phyloP scores from a whole-genome alignment of 129 eudicot genomes.

The Arctium minus region DNA sequence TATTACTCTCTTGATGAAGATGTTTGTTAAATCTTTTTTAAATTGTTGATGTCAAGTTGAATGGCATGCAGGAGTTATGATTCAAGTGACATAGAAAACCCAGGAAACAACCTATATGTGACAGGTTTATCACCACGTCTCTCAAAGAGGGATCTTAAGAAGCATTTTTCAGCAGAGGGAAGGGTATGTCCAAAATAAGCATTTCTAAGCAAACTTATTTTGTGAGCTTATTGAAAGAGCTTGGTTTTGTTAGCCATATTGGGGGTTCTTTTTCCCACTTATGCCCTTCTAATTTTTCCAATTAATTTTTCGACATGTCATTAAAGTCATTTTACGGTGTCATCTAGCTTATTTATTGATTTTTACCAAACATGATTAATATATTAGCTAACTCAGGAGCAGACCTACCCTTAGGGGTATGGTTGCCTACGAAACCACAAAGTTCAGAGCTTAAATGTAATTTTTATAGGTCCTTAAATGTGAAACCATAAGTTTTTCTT shows the following conservation, averaged over 20 bases:
- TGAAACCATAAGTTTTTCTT: too few species aligned
- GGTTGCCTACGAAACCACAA: too few species aligned
- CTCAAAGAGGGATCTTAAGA: constrained; percentile 70
- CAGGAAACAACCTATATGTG: constrained; percentile 93
- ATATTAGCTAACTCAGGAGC: not conserved
- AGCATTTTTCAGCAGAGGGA: constrained; percentile 84
- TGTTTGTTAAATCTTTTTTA: not conserved
- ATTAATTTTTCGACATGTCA: not conserved
- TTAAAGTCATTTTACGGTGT: not conserved
- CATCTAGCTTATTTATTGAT: not conserved
- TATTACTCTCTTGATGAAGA: not conserved
- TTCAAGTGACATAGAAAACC: constrained; percentile 74
- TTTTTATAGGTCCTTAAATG: too few species aligned
- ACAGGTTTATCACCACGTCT: constrained; percentile 81
- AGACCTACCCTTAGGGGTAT: not conserved
- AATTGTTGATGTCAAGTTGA: not conserved
- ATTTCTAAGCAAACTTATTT: not conserved
- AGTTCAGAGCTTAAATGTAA: too few species aligned
- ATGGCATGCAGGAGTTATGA: constrained; percentile 57
- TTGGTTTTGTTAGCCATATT: not conserved
- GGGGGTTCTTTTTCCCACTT: not conserved
- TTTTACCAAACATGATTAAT: not conserved
- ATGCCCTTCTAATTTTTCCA: not conserved
- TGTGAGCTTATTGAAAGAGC: not conserved
- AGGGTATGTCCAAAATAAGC: constrained; percentile 35